phyloP scores from a whole-genome alignment of 208 protist genomes.

The Jaenimonas drosophilae region DNA sequence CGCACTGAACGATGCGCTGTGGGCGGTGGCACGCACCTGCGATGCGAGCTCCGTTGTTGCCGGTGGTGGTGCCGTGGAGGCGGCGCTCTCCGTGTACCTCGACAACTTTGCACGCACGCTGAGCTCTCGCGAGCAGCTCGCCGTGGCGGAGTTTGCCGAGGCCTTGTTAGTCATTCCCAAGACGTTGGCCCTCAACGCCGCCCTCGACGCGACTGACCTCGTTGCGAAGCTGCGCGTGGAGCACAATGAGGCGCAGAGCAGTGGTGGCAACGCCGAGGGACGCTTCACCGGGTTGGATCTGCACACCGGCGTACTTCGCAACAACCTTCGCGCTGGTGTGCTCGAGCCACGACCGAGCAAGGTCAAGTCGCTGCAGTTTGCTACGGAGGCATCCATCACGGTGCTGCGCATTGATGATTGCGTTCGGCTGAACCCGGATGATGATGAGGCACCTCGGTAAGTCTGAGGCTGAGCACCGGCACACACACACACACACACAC shows the following conservation, averaged over 20 bases:
- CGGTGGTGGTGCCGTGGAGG: conserved; percentile 98
- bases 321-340: conserved; percentile 97
- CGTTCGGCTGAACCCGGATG: conserved; percentile 94
- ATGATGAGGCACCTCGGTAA: too few species aligned
- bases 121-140: conserved; percentile 97
- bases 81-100: conserved; percentile 97
- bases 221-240: conserved; percentile 96
- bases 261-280: conserved; percentile 28
- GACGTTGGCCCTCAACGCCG: conserved; percentile 97
- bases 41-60: conserved; percentile 96
- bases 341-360: conserved; percentile 99
- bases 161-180: conserved; percentile 99
- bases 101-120: conserved; percentile 97
- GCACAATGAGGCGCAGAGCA: conserved; percentile 89
- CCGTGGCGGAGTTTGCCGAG: conserved; percentile 98
- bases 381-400: conserved; percentile 99
- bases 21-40: conserved; percentile 97
- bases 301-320: conserved; percentile 87
- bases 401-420: conserved; percentile 99
- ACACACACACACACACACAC: too few species aligned
- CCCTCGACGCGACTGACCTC: conserved; percentile 97
- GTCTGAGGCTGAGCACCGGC: too few species aligned
- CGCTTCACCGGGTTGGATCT: conserved; percentile 94
- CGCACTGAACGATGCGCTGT: conserved; percentile 98
- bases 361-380: conserved; percentile 98